A percentile compares a stretch with the other conserved stretches of the same genome.
phyloP scores from a whole-genome alignment of 2,329 filamentous ascomycete species.

The Ambrosiella xylebori region DNA sequence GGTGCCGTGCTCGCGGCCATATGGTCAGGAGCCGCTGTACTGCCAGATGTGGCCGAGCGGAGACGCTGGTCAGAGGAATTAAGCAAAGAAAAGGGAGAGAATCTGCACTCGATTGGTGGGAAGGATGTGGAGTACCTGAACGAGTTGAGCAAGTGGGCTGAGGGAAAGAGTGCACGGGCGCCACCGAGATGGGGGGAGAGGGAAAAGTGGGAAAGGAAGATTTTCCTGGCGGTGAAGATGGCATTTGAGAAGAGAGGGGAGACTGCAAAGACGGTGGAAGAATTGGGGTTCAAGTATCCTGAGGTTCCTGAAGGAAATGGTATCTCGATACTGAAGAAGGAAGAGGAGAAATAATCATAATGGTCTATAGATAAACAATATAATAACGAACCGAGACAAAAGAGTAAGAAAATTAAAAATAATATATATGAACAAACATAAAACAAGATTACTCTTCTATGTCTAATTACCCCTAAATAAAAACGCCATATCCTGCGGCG shows the following conservation, averaged over 20 bases:
- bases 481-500: constrained; percentile 86
- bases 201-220: constrained; percentile 53
- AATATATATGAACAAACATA: neutral
- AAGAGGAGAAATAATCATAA: neutral
- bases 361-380: neutral
- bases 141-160: constrained; percentile 44
- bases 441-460: neutral
- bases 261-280: constrained; percentile 44
- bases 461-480: constrained; percentile 37
- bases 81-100: constrained; percentile 28
- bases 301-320: constrained; percentile 22
- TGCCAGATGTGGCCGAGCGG: constrained; percentile 52
- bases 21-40: constrained; percentile 50
- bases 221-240: constrained; percentile 52
- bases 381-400: neutral
- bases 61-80: constrained; percentile 46
- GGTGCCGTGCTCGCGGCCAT: constrained; percentile 59
- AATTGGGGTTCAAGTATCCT: constrained; percentile 46
- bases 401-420: neutral
- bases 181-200: constrained; percentile 56
- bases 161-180: constrained; percentile 32
- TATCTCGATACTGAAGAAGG: neutral
- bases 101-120: constrained; percentile 35
- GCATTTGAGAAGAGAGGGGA: constrained; percentile 52
- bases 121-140: constrained; percentile 57